Conservation (phyloP, 1,284 basidiomycete genomes). For the Polyporus tsugae region DNA sequence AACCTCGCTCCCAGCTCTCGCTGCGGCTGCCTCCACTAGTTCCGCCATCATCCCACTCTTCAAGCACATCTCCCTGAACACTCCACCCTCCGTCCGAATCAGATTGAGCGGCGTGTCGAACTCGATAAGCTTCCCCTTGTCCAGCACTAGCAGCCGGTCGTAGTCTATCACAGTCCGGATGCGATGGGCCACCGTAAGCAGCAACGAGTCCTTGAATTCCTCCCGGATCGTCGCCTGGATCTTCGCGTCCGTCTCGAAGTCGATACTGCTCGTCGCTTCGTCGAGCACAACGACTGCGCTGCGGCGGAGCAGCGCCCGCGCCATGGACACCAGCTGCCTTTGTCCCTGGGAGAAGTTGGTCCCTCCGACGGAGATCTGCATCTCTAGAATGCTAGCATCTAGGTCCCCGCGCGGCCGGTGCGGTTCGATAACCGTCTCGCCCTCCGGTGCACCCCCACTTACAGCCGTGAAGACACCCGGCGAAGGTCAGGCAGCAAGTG, state of each 20-base stretch:
- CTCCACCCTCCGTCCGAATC: slow-evolving; percentile 75
- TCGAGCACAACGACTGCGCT: slow-evolving; percentile 85
- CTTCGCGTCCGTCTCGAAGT: slow-evolving; percentile 78
- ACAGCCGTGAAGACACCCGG: slow-evolving; percentile 46
- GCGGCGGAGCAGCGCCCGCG: slow-evolving; percentile 77
- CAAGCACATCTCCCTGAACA: slow-evolving; percentile 84
- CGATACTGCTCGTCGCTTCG: slow-evolving; percentile 83
- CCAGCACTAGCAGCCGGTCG: slow-evolving; percentile 83
- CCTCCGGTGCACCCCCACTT: slow-evolving; percentile 54
- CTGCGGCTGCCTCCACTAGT: slow-evolving; percentile 66
- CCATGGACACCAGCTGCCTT: slow-evolving; percentile 83
- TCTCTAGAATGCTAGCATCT: slow-evolving; percentile 58
- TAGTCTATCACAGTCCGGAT: slow-evolving; percentile 80
- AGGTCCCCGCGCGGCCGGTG: background rate
- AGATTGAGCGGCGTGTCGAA: slow-evolving; percentile 85
- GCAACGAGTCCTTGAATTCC: slow-evolving; percentile 72
- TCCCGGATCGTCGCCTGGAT: slow-evolving; percentile 85
- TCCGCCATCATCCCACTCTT: slow-evolving; percentile 83
- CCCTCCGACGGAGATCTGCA: slow-evolving; percentile 81
- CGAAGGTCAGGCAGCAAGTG: slow-evolving; percentile 65
- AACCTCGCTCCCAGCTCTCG: slow-evolving; percentile 34
- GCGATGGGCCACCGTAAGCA: slow-evolving; percentile 54
- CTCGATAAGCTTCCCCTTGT: slow-evolving; percentile 83
- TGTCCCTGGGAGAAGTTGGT: slow-evolving; percentile 89
- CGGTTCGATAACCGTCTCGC: slow-evolving; percentile 54